These are phyloP conservation scores for Neurospora sublineolata DNA, from an alignment of 495 filamentous ascomycete species.

Conservation along the genomic window DNA sequence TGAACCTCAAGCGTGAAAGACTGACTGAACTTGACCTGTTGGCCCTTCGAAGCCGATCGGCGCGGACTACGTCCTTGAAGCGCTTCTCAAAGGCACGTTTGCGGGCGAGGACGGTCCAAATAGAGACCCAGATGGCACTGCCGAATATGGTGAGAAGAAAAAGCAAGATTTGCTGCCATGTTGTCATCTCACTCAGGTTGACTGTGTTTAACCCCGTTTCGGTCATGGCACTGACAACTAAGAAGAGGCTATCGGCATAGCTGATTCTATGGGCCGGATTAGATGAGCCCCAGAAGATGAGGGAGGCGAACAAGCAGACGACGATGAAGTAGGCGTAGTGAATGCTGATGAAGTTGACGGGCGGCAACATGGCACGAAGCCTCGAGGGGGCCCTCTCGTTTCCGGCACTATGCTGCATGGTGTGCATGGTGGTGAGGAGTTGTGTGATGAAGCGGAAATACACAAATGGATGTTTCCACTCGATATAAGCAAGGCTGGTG, in stretches of 20 bases:
- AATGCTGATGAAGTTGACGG: conserved; percentile 66
- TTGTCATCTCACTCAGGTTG: conserved; percentile 54
- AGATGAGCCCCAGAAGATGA: conserved; percentile 65
- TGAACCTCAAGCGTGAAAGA: conserved; percentile 4
- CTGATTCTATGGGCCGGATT: conserved; percentile 46
- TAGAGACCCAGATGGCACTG: conserved; percentile 54
- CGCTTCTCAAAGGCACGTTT: conserved; percentile 60
- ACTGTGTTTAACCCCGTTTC: conserved; percentile 64
- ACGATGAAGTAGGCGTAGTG: conserved; percentile 64
- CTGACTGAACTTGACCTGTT: conserved; percentile 1
- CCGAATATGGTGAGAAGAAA: conserved; percentile 65
- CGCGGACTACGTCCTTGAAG: conserved; percentile 47
- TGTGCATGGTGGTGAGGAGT: background rate
- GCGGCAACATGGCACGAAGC: conserved; percentile 28
- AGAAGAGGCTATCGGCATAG: conserved; percentile 67
- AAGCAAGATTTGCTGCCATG: conserved; percentile 65
- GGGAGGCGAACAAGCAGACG: conserved; percentile 49
- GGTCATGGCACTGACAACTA: conserved; percentile 72
- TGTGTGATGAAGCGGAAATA: background rate
- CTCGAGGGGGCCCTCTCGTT: background rate
- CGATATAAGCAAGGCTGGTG: background rate
- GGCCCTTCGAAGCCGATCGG: conserved; percentile 28
- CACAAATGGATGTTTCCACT: background rate
- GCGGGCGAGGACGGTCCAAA: conserved; percentile 51
- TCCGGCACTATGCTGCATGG: background rate